Evolutionary conservation across 495 filamentous ascomycete genomes (phyloP), one percentile per base, ranked within the genome.

Genomic region (Podospora pseudoanserina): DNA sequence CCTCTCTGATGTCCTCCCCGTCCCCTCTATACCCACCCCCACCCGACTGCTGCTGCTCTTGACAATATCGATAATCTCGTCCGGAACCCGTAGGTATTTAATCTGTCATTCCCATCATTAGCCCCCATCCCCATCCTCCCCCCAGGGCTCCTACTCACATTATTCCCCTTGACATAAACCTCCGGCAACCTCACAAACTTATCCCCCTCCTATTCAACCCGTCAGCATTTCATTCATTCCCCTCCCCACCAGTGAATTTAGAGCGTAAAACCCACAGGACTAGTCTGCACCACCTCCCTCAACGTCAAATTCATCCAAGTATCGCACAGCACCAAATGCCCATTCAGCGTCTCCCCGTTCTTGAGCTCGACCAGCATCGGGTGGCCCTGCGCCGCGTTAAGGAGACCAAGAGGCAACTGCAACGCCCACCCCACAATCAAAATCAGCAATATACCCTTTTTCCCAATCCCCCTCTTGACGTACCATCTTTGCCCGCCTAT

Each of bases 291-390:
- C 9, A 99, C 96, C 74, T 97, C 95, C 76, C 94, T 94, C 76
- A 99, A 81, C 20, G 94, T 97, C 62, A 99, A 79, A 79, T 99
- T 99, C 95, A 99, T 99, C 93, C 93, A 99, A 53, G 93, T 98
- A 79, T 99, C 95, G 85, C 93, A 98, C 76, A 88, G 93, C 77
- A 97, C 89, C 65, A 99, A 84, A 76, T 96, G 93, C 71, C 95
- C 95, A 80, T 98, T 99, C 61, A 98, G 84, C 0, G 94, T 98
- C 78, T 98, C 96, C 79, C 95, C 96, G 73, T 94, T 97, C 85
- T 99, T 99, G 70, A 99, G 91, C 85, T 99, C 95, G 57, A 99
- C 95, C 64, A 98, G 91, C 93, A 99, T 98, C 15, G 94, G 94
- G 80, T 96, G 92, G 86, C 96, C 96, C 84, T 97, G 92, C 65